A percentile compares a stretch with the other conserved stretches of the same genome.
phyloP scores from a whole-genome alignment of 345 rosid species.

The Lumnitzera racemosa region DNA sequence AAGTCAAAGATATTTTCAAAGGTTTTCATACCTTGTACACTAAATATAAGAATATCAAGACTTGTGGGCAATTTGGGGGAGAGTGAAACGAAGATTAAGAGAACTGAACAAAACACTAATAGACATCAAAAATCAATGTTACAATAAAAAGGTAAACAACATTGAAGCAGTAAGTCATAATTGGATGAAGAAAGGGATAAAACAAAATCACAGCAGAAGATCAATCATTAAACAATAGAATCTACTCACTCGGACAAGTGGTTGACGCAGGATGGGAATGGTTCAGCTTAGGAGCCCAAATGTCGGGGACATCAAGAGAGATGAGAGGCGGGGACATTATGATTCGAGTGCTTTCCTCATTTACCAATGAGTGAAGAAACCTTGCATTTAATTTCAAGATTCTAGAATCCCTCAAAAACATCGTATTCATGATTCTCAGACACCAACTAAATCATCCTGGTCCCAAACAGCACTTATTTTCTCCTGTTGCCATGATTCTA shows the following conservation, averaged over 20 bases:
- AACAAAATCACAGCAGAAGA: neutral
- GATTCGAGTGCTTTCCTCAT: constrained; percentile 24
- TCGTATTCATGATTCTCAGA: too few relatives aligned
- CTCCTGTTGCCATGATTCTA: too few relatives aligned
- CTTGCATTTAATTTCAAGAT: too few relatives aligned
- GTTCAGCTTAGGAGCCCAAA: constrained; percentile 32
- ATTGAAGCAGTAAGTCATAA: neutral
- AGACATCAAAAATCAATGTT: neutral
- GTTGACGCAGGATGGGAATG: neutral
- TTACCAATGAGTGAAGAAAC: constrained; percentile 5
- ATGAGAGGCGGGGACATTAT: constrained; percentile 67
- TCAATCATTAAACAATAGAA: constrained; percentile 1
- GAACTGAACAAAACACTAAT: neutral
- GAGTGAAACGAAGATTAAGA: too few relatives aligned
- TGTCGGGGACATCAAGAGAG: constrained; percentile 68
- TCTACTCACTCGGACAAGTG: constrained; percentile 9
- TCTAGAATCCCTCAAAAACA: too few relatives aligned
- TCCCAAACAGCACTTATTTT: too few relatives aligned
- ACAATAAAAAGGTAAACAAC: neutral
- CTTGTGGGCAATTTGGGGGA: neutral
- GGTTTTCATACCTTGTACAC: neutral
- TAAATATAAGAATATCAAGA: too few relatives aligned
- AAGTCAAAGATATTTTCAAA: neutral
- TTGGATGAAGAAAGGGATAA: neutral
- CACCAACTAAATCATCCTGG: too few relatives aligned